Conservation (phyloP, 1,284 basidiomycete species). For the Trichosporon sp. region DNA sequence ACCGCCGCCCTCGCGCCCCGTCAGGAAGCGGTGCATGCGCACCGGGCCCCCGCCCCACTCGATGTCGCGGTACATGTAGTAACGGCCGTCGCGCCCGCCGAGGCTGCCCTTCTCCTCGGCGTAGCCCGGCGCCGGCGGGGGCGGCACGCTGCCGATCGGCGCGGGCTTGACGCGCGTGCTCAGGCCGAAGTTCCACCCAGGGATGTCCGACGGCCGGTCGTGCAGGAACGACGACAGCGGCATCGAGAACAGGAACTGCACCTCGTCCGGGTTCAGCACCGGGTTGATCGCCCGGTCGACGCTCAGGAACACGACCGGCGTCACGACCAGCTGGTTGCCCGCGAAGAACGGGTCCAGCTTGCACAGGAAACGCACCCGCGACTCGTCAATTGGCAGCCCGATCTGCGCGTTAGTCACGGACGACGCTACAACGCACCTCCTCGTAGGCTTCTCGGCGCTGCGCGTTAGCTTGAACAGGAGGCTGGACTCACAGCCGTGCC, state of each 20-base stretch:
- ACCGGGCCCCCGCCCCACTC: conserved; percentile 51
- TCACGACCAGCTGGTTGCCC: conserved; percentile 66
- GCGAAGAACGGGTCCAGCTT: conserved; percentile 70
- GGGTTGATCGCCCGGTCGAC: conserved; percentile 62
- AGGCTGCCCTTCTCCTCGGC: conserved; percentile 23
- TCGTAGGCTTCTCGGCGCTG: conserved; percentile 70
- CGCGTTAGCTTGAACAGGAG: not conserved
- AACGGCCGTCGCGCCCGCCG: conserved; percentile 47
- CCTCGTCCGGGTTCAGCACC: conserved; percentile 70
- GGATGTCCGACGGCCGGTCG: conserved; percentile 59
- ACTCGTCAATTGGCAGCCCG: conserved; percentile 66
- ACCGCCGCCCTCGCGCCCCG: conserved; percentile 70
- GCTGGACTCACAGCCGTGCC: conserved; percentile 66
- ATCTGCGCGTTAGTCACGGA: conserved; percentile 54
- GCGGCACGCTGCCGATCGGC: conserved; percentile 15
- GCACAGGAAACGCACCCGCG: conserved; percentile 66
- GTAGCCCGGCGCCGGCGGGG: conserved; percentile 30
- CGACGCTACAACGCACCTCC: conserved; percentile 53
- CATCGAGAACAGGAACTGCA: conserved; percentile 72
- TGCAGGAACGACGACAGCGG: conserved; percentile 70
- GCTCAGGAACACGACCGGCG: conserved; percentile 78
- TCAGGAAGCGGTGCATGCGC: conserved; percentile 70
- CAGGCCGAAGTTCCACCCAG: conserved; percentile 44
- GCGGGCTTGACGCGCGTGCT: conserved; percentile 24
- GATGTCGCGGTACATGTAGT: conserved; percentile 63